phyloP scores from a whole-genome alignment of 208 protist species.

The Angomonas deanei region DNA sequence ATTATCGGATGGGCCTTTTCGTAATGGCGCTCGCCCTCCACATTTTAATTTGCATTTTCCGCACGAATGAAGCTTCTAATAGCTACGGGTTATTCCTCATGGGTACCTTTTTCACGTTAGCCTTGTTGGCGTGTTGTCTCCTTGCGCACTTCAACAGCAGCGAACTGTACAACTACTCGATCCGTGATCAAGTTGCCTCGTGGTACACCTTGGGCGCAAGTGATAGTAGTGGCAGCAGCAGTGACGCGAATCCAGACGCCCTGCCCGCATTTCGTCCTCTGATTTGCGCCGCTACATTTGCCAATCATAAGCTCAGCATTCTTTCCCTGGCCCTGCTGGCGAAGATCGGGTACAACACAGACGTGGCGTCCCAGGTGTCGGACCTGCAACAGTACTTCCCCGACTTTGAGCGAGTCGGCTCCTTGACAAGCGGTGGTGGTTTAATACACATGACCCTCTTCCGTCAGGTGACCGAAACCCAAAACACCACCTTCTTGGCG shows the following conservation, averaged over 20 bases:
- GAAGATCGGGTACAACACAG: conserved; percentile 41
- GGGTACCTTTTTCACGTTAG: conserved; percentile 19
- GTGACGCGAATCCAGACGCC: not conserved
- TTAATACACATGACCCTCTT: conserved; percentile 36
- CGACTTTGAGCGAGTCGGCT: conserved; percentile 14
- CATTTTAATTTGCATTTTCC: conserved; percentile 35
- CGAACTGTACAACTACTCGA: conserved; percentile 20
- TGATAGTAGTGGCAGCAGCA: no score
- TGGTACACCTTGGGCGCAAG: no score
- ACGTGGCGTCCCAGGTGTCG: conserved; percentile 12
- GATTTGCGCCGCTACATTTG: conserved; percentile 24
- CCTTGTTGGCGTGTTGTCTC: conserved; percentile 42
- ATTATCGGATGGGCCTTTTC: conserved; percentile 59
- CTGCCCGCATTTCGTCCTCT: conserved; percentile 10
- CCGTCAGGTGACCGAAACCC: not conserved
- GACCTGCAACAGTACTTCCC: conserved; percentile 63
- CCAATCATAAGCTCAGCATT: conserved; percentile 22
- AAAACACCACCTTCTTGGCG: conserved; percentile 37
- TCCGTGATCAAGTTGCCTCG: no score
- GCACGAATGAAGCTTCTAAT: conserved; percentile 37
- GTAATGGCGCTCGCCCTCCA: conserved; percentile 44
- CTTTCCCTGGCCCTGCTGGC: conserved; percentile 56
- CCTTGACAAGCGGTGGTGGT: conserved; percentile 1
- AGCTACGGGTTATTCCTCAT: conserved; percentile 32
- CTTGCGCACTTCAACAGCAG: conserved; percentile 23